These are phyloP conservation scores for Yamadazyma ubonensis DNA, from an alignment of 805 yeast genomes.

Conservation along the genomic window DNA sequence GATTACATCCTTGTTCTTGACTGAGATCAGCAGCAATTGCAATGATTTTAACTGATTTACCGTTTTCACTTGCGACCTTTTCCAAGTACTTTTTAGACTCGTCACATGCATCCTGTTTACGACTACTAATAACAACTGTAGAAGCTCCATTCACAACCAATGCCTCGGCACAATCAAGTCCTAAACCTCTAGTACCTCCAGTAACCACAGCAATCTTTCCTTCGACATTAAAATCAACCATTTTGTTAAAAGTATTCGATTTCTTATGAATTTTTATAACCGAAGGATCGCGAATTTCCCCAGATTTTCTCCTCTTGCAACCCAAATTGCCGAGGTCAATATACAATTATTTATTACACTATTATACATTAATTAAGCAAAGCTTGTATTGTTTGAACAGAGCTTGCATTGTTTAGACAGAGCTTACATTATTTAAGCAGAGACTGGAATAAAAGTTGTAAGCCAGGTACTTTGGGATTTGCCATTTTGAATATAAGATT, in stretches of 20 bases:
- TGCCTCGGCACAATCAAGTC: constrained; percentile 65
- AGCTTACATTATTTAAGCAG: too few relatives aligned
- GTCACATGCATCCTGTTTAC: constrained; percentile 61
- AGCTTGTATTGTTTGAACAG: too few relatives aligned
- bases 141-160: constrained; percentile 61
- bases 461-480: constrained; percentile 61
- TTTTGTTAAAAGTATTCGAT: constrained; percentile 11
- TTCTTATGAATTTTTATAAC: constrained; percentile 1
- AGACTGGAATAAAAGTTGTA: constrained; percentile 55
- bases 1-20: constrained; percentile 45
- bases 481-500: constrained; percentile 45
- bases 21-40: constrained; percentile 61
- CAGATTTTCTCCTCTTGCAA: constrained; percentile 2
- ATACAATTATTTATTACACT: constrained; percentile 1
- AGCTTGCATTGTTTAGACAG: too few relatives aligned
- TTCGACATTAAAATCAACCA: constrained; percentile 49
- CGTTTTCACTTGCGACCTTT: constrained; percentile 33
- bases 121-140: constrained; percentile 59
- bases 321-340: constrained; percentile 1
- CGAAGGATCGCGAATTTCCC: constrained; percentile 1
- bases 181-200: constrained; percentile 77
- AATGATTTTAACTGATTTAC: constrained; percentile 28
- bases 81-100: constrained; percentile 49
- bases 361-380: constrained; percentile 5
- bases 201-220: constrained; percentile 68